Conservation (phyloP, 2,329 filamentous ascomycete species). For the Colletotrichum sp. region DNA sequence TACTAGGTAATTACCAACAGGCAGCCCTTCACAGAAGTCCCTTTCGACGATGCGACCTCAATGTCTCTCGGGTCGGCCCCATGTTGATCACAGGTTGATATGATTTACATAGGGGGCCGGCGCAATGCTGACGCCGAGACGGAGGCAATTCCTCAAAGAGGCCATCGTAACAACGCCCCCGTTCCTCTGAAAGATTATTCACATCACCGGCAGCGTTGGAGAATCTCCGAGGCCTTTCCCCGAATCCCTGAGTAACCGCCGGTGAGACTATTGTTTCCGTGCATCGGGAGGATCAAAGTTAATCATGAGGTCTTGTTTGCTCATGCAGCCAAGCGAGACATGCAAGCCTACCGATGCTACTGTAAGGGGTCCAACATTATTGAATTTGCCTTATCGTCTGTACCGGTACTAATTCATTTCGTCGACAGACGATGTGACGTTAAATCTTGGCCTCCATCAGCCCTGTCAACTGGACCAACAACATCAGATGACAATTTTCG, state of each 20-base stretch:
- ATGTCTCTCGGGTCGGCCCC: background rate
- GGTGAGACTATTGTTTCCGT: conserved; percentile 24
- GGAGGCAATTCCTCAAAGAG: background rate
- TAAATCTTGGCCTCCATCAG: background rate
- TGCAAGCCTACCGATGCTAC: background rate
- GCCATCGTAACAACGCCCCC: background rate
- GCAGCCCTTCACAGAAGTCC: background rate
- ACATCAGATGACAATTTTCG: background rate
- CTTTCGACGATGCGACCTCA: background rate
- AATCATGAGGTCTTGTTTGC: conserved; percentile 18
- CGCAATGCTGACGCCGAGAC: background rate
- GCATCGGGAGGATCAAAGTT: conserved; percentile 18
- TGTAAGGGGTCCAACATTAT: background rate
- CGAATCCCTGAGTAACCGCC: background rate
- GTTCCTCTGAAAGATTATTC: background rate
- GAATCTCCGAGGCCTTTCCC: background rate
- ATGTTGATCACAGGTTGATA: background rate
- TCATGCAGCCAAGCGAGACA: conserved; percentile 18
- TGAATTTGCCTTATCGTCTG: background rate
- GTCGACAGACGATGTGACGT: background rate
- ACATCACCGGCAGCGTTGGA: background rate
- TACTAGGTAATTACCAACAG: background rate
- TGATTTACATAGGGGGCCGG: background rate
- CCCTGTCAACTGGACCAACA: background rate
- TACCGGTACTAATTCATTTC: background rate